Percentiles rank a stretch among this genome's conserved stretches.
Evolutionary conservation across 495 filamentous ascomycete genomes (phyloP).

Genomic region (Hypomontagnella submonticulosa): DNA sequence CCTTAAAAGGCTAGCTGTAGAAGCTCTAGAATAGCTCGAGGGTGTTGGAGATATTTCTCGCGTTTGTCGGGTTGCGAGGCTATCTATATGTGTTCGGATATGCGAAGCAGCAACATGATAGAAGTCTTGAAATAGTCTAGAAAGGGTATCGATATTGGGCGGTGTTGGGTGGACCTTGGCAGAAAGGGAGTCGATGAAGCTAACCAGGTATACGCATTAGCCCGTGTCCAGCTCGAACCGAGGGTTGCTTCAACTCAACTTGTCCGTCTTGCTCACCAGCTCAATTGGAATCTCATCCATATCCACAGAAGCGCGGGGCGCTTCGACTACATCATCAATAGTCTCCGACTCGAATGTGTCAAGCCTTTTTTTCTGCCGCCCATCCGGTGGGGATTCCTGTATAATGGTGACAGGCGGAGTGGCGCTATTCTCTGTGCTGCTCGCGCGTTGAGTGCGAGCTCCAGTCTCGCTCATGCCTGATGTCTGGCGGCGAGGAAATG

Average conservation of each 20-base stretch:
- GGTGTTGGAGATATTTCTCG: constrained; percentile 69
- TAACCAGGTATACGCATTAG: constrained; percentile 48
- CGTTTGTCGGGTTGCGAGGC: constrained; percentile 77
- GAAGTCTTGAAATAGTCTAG: constrained; percentile 93
- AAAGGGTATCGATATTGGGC: constrained; percentile 83
- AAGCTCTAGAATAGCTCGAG: constrained; percentile 60
- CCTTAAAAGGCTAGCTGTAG: constrained; percentile 62
- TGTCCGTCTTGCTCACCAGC: constrained; percentile 86
- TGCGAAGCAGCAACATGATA: constrained; percentile 84
- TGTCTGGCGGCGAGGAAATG: constrained; percentile 67
- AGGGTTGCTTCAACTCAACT: constrained; percentile 60
- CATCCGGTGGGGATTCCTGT: constrained; percentile 38
- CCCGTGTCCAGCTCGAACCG: constrained; percentile 18
- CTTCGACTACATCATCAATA: constrained; percentile 64
- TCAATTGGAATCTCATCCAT: constrained; percentile 93
- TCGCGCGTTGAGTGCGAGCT: constrained; percentile 66
- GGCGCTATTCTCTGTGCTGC: constrained; percentile 68
- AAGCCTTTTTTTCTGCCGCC: constrained; percentile 34
- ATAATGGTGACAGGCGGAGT: constrained; percentile 54
- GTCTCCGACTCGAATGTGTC: constrained; percentile 64
- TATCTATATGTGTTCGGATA: constrained; percentile 87
- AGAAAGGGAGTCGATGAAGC: constrained; percentile 90
- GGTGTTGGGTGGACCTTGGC: constrained; percentile 89
- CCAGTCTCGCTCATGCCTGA: constrained; percentile 53
- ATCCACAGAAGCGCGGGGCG: constrained; percentile 67